Percentiles rank a stretch among this genome's conserved stretches.
These are phyloP conservation scores for Trichoderma asperellum DNA, from an alignment of 2,329 filamentous ascomycete genomes.

Conservation along the genomic window DNA sequence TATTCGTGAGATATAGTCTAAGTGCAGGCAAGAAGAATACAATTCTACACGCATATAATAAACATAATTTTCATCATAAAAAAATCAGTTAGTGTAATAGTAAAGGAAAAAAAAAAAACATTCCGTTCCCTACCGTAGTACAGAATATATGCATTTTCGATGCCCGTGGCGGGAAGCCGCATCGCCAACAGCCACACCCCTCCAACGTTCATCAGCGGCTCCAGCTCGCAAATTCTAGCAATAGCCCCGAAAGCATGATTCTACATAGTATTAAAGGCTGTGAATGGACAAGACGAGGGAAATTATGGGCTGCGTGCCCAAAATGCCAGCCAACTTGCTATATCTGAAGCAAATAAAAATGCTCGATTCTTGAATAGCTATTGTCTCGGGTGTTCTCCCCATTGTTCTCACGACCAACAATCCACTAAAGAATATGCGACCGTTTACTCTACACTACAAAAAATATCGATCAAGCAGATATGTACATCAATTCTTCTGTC, in stretches of 20 bases:
- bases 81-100: not conserved
- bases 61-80: not conserved
- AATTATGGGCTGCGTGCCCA: not conserved
- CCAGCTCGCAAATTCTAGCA: not conserved
- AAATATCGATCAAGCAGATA: not conserved
- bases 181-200: not conserved
- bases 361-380: not conserved
- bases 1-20: not conserved
- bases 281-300: not conserved
- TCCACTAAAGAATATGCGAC: not conserved
- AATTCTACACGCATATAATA: not conserved
- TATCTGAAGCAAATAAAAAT: not conserved
- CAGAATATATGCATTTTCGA: not conserved
- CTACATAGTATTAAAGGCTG: not conserved
- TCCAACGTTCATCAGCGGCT: not conserved
- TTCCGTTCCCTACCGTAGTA: not conserved
- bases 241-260: not conserved
- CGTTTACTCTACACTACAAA: not conserved
- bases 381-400: not conserved
- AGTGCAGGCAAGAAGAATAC: too few species aligned
- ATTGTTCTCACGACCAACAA: conserved; percentile 3
- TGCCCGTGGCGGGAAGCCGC: not conserved
- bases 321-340: not conserved
- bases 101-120: not conserved
- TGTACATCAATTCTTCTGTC: not conserved